Evolutionary conservation across 768 basidiomycete species (phyloP).

Genomic region (Sporobolomyces pararoseus): DNA sequence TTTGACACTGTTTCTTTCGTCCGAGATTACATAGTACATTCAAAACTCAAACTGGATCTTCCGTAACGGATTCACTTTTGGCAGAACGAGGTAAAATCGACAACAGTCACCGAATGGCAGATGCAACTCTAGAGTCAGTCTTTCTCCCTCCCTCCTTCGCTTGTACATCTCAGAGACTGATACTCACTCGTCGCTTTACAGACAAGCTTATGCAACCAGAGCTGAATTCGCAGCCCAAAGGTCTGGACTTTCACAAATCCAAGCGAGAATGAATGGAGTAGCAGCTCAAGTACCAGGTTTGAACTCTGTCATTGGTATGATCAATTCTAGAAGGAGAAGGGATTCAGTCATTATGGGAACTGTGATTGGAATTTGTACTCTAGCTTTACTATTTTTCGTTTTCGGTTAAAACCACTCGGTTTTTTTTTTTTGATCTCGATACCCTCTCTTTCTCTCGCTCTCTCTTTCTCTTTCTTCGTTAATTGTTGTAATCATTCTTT

Average conservation of each 20-base stretch:
- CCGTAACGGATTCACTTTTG: slow-evolving; percentile 67
- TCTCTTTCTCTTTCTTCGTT: not conserved
- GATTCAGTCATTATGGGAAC: slow-evolving; percentile 85
- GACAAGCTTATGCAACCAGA: slow-evolving; percentile 95
- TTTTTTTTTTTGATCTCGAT: not conserved
- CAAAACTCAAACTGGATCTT: slow-evolving; percentile 38
- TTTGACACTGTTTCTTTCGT: not conserved
- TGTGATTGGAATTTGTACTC: slow-evolving; percentile 77
- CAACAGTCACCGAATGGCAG: slow-evolving; percentile 89
- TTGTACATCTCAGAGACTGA: not conserved
- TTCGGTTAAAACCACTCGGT: slow-evolving; percentile 26
- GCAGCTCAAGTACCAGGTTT: slow-evolving; percentile 78
- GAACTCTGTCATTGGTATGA: slow-evolving; percentile 84
- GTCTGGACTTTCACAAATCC: slow-evolving; percentile 68
- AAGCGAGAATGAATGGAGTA: slow-evolving; percentile 75
- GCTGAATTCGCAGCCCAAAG: slow-evolving; percentile 85
- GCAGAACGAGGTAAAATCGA: slow-evolving; percentile 86
- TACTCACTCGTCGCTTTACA: slow-evolving; percentile 47
- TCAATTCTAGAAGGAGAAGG: slow-evolving; percentile 79
- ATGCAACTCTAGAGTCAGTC: slow-evolving; percentile 80
- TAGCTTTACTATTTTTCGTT: slow-evolving; percentile 54
- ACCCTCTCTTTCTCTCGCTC: not conserved
- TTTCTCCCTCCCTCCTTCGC: slow-evolving; percentile 6
- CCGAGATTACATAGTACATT: slow-evolving; percentile 20
- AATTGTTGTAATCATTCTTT: slow-evolving; percentile 1